A percentile compares a stretch with the other conserved stretches of the same genome.
These are phyloP conservation scores for Zygotorulaspora danielsina DNA, from an alignment of 805 yeast species.

Conservation along the genomic window DNA sequence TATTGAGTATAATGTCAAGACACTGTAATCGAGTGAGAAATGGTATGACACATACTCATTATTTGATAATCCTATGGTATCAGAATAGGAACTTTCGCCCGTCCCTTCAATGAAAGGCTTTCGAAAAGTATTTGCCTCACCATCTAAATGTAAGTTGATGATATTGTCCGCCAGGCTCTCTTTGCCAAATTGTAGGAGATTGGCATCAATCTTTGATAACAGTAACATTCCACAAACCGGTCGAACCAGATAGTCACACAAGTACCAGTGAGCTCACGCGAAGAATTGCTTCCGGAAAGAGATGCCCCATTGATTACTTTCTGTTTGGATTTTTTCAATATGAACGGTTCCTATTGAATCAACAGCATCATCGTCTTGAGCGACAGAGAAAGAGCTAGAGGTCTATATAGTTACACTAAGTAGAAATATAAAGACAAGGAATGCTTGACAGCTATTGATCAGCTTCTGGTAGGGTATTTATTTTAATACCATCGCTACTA, in stretches of 20 bases:
- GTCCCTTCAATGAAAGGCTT: constrained; percentile 1
- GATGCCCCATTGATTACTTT: no score
- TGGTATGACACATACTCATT: constrained; percentile 29
- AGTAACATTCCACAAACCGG: no score
- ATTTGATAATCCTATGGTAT: constrained; percentile 16
- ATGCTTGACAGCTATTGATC: constrained; percentile 6
- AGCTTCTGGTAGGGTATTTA: constrained; percentile 3
- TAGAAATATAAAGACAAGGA: no score
- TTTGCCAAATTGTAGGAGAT: constrained; percentile 22
- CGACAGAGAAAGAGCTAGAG: constrained; percentile 1
- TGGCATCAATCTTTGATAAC: constrained; percentile 30
- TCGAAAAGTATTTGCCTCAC: not conserved
- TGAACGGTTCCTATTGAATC: not conserved
- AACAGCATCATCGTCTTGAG: constrained; percentile 3
- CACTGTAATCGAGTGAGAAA: constrained; percentile 20
- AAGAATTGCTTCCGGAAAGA: no score
- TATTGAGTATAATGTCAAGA: constrained; percentile 25
- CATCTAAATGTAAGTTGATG: constrained; percentile 20
- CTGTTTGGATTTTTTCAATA: not conserved
- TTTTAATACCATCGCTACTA: constrained; percentile 17
- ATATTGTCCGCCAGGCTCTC: constrained; percentile 12
- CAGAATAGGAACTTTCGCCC: constrained; percentile 22
- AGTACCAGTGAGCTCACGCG: no score
- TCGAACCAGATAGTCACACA: no score
- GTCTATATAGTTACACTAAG: not conserved